These are phyloP conservation scores for Colletotrichum costaricense DNA, from an alignment of 2,329 filamentous ascomycete species.

Conservation along the genomic window DNA sequence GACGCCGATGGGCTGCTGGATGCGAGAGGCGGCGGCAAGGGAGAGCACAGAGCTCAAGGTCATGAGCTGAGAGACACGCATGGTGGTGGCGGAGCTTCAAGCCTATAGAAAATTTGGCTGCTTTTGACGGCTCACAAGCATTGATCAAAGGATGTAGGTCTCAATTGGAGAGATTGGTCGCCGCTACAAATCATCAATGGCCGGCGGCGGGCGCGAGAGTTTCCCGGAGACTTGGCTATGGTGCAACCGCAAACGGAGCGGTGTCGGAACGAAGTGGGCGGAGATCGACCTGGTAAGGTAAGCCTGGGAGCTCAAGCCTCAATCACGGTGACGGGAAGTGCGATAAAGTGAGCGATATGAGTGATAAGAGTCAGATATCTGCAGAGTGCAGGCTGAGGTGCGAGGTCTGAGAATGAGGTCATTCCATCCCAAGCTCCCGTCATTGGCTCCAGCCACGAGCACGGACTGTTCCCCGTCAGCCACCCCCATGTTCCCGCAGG, in stretches of 20 bases:
- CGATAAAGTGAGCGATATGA: too few relatives aligned
- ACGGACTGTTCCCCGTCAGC: constrained; percentile 6
- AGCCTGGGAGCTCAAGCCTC: too few relatives aligned
- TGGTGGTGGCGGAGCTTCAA: not conserved
- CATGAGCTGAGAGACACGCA: constrained; percentile 19
- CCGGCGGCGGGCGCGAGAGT: not conserved
- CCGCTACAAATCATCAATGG: not conserved
- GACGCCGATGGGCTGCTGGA: constrained; percentile 30
- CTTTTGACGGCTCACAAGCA: not conserved
- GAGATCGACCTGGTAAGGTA: too few relatives aligned
- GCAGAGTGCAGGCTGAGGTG: too few relatives aligned
- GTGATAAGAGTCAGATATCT: not conserved
- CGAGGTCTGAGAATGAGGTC: constrained; percentile 18
- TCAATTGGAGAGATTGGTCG: constrained; percentile 6
- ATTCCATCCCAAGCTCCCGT: constrained; percentile 5
- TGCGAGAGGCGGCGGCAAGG: constrained; percentile 22
- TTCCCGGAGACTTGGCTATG: not conserved
- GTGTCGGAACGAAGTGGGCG: constrained; percentile 20
- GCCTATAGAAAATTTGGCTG: not conserved
- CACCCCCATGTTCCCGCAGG: constrained; percentile 29
- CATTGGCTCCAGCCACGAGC: constrained; percentile 25
- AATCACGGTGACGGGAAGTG: too few relatives aligned
- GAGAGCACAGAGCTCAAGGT: constrained; percentile 19
- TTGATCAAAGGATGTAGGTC: not conserved
- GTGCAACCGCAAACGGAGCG: constrained; percentile 26